A percentile compares a stretch with the other conserved stretches of the same genome.
Evolutionary conservation across 768 basidiomycete species (phyloP).

Genomic region (Pisolithus sp.): DNA sequence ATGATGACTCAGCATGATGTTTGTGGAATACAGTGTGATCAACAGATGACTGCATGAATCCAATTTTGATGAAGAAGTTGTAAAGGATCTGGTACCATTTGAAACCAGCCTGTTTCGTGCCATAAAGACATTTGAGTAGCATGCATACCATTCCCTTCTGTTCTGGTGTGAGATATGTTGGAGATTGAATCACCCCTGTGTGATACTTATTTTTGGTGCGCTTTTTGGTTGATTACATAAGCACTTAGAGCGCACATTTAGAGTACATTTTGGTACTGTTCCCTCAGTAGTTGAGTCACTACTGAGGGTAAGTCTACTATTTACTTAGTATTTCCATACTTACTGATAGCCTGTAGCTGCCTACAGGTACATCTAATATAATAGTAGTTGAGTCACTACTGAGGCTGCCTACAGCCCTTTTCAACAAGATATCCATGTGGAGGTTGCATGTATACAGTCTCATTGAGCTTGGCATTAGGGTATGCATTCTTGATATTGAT

Average conservation of each 20-base stretch:
- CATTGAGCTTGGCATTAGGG: slow-evolving; percentile 10
- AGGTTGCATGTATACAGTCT: slow-evolving; percentile 19
- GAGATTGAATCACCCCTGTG: too few relatives aligned
- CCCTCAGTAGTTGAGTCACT: too few relatives aligned
- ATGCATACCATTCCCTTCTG: slow-evolving; percentile 11
- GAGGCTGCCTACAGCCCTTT: too few relatives aligned
- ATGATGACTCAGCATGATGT: background rate
- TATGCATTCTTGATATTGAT: slow-evolving; percentile 10
- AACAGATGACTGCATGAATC: slow-evolving; percentile 1
- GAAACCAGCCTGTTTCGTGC: slow-evolving; percentile 22
- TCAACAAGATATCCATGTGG: slow-evolving; percentile 19
- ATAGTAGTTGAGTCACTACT: too few relatives aligned
- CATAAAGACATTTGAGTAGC: slow-evolving; percentile 25
- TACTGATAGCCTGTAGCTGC: too few relatives aligned
- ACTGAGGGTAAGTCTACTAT: too few relatives aligned
- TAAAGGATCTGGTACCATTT: slow-evolving; percentile 17
- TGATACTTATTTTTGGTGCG: too few relatives aligned
- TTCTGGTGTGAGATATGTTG: slow-evolving; percentile 3
- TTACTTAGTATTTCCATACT: too few relatives aligned
- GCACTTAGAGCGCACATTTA: too few relatives aligned
- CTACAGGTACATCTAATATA: too few relatives aligned
- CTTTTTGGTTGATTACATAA: too few relatives aligned
- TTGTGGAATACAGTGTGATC: slow-evolving; percentile 5
- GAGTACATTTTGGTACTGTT: too few relatives aligned
- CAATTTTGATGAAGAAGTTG: background rate